phyloP scores from a whole-genome alignment of 116 monocot species.

The Phalaenopsis hybrid region DNA sequence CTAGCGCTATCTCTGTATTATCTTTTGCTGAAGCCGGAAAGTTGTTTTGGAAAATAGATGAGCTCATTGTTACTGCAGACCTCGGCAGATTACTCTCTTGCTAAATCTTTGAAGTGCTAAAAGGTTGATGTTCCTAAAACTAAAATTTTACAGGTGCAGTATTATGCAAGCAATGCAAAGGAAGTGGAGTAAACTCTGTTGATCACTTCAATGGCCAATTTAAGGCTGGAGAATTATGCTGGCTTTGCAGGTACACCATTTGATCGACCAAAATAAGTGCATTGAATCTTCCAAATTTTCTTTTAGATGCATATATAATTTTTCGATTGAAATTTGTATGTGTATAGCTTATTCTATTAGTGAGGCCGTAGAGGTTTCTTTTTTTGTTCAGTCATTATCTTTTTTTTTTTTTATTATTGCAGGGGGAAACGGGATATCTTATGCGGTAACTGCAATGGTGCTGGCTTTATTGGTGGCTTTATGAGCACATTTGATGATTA shows the following conservation, averaged over 20 bases:
- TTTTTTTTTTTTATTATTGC: neutral
- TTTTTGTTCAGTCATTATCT: too few relatives aligned
- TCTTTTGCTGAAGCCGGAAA: too few relatives aligned
- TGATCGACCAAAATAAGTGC: neutral
- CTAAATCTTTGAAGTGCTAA: neutral
- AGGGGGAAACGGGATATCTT: constrained; percentile 87
- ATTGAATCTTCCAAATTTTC: neutral
- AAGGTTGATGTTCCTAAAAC: neutral
- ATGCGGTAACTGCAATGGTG: constrained; percentile 93
- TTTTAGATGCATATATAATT: neutral
- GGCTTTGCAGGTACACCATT: constrained; percentile 82
- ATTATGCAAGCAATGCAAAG: constrained; percentile 73
- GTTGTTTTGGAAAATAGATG: too few relatives aligned
- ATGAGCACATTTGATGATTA: constrained; percentile 82
- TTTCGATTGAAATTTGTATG: neutral
- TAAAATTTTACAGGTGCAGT: constrained; percentile 51
- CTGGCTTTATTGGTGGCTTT: constrained; percentile 90
- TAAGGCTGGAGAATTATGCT: constrained; percentile 78
- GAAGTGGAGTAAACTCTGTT: constrained; percentile 72
- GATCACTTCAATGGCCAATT: constrained; percentile 91
- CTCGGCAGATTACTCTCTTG: neutral
- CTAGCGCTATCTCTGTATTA: too few relatives aligned
- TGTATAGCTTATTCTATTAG: too few relatives aligned
- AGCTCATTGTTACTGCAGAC: too few relatives aligned
- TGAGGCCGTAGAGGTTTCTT: too few relatives aligned